Evolutionary conservation across 2,329 filamentous ascomycete genomes (phyloP).

Genomic region (Pseudogymnoascus sp.): DNA sequence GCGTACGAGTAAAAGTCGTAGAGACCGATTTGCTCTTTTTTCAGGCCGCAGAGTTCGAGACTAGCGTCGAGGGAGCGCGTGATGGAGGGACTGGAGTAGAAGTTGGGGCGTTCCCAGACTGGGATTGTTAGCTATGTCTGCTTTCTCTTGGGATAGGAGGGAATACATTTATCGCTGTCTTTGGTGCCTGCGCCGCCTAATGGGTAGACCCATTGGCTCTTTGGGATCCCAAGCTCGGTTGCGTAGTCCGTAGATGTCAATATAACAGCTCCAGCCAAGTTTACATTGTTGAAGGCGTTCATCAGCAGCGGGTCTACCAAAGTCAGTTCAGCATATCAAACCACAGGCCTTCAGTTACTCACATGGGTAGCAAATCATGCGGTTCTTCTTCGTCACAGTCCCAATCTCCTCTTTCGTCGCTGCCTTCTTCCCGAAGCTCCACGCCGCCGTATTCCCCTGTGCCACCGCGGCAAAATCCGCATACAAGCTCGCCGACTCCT

Average conservation of each 20-base stretch:
- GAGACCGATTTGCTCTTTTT: constrained; percentile 47
- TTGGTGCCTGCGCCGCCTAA: constrained; percentile 56
- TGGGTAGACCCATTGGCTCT: constrained; percentile 55
- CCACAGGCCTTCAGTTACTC: constrained; percentile 21
- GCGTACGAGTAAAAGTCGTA: constrained; percentile 56
- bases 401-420: constrained; percentile 46
- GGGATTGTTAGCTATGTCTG: constrained; percentile 12
- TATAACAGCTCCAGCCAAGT: constrained; percentile 53
- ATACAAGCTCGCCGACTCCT: constrained; percentile 54
- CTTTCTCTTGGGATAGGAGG: neutral
- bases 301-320: constrained; percentile 55
- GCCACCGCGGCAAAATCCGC: constrained; percentile 53
- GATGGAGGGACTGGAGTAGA: constrained; percentile 50
- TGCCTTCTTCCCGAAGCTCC: constrained; percentile 45
- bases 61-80: constrained; percentile 49
- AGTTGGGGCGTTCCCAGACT: constrained; percentile 59
- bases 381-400: constrained; percentile 47
- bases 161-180: constrained; percentile 48
- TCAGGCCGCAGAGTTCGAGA: constrained; percentile 40
- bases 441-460: constrained; percentile 45
- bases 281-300: constrained; percentile 66
- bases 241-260: constrained; percentile 53
- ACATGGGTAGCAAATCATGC: constrained; percentile 65
- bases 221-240: constrained; percentile 44
- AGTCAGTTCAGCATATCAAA: constrained; percentile 15